Conservation (phyloP, 768 basidiomycete genomes). For the Boletus edulis region DNA sequence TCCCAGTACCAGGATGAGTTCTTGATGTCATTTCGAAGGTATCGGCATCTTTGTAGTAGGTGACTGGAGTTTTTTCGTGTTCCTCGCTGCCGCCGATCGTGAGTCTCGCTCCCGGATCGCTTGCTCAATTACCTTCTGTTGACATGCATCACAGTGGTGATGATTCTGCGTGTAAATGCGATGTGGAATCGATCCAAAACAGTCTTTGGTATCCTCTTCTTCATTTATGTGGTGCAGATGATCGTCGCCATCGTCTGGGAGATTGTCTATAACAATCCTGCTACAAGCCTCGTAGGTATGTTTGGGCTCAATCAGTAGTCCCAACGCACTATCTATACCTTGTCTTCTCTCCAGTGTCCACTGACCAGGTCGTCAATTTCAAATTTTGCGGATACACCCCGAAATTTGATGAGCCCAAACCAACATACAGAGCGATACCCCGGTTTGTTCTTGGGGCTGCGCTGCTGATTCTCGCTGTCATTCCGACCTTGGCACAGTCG, state of each 20-base stretch:
- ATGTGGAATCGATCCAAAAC: slow-evolving; percentile 13
- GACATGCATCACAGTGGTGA: slow-evolving; percentile 9
- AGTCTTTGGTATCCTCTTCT: slow-evolving; percentile 4
- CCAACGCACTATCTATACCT: no score
- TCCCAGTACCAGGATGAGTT: no score
- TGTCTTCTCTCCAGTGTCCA: not conserved
- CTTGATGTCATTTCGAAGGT: slow-evolving; percentile 2
- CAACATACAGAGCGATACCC: slow-evolving; percentile 6
- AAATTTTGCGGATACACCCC: not conserved
- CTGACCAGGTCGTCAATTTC: not conserved
- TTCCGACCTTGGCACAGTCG: not conserved
- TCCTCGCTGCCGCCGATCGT: slow-evolving; percentile 15
- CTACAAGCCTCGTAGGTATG: slow-evolving; percentile 2
- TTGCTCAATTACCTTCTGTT: not conserved
- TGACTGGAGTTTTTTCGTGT: slow-evolving; percentile 12
- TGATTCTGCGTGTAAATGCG: slow-evolving; percentile 17
- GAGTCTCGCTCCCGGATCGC: not conserved
- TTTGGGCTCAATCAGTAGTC: not conserved
- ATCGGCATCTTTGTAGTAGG: not conserved
- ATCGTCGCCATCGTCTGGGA: slow-evolving; percentile 1
- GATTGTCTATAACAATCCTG: not conserved
- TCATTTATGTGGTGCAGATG: not conserved
- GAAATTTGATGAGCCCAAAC: not conserved
- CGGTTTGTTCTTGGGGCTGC: slow-evolving; percentile 1
- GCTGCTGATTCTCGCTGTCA: slow-evolving; percentile 4